These are phyloP conservation scores for Penicillium italicum DNA, from an alignment of 2,329 filamentous ascomycete species.

Conservation along the genomic window DNA sequence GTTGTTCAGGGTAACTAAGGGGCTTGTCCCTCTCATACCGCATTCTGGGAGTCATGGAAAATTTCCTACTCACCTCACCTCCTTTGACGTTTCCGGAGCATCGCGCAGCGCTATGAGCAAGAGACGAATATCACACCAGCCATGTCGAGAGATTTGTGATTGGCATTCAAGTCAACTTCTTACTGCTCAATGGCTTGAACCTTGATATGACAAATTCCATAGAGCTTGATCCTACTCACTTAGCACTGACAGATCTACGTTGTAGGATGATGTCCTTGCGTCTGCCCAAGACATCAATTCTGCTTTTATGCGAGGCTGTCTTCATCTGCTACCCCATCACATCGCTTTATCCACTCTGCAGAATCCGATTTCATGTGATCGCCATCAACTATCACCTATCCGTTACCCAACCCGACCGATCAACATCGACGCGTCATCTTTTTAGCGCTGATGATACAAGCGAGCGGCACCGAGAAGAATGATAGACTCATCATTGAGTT, in stretches of 20 bases:
- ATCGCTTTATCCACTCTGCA: background rate
- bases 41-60: background rate
- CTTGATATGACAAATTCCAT: background rate
- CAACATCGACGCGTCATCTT: conserved; percentile 10
- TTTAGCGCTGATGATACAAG: conserved; percentile 5
- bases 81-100: background rate
- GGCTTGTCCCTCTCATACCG: background rate
- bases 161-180: background rate
- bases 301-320: background rate
- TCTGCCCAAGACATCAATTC: background rate
- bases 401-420: conserved; percentile 1
- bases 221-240: background rate
- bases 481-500: background rate
- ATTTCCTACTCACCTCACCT: background rate
- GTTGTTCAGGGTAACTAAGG: background rate
- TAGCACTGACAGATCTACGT: background rate
- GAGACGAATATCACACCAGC: background rate
- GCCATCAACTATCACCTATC: background rate
- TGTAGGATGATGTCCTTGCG: background rate
- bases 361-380: background rate
- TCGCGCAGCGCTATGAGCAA: background rate
- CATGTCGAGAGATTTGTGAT: background rate
- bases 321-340: background rate
- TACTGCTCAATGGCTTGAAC: background rate
- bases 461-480: background rate